These are phyloP conservation scores for Rhizophagus prolifer DNA, from an alignment of 192 early-diverging fungal species.

Conservation along the genomic window DNA sequence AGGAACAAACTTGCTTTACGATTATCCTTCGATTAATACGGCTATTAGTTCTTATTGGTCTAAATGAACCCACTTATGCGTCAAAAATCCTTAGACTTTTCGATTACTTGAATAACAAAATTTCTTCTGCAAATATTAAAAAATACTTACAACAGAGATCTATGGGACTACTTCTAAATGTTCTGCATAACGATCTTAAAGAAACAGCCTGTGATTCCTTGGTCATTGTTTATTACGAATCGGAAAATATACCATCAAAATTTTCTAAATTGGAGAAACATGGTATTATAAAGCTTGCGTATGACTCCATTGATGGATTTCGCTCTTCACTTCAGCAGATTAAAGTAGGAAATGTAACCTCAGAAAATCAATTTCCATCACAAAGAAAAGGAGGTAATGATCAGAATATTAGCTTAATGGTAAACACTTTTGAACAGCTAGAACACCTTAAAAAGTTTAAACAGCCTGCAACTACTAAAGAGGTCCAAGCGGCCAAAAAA, in stretches of 20 bases:
- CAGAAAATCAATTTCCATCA: not conserved
- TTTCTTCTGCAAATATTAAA: not conserved
- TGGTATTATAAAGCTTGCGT: not conserved
- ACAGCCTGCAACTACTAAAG: not conserved
- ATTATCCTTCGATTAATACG: slow-evolving; percentile 17
- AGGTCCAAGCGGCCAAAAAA: slow-evolving; percentile 5
- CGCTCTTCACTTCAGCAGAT: not conserved
- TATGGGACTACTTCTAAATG: not conserved
- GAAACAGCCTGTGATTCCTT: not conserved
- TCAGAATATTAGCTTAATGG: not conserved
- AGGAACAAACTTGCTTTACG: not conserved
- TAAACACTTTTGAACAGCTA: too few species aligned
- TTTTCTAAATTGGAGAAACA: not conserved
- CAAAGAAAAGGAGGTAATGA: not conserved
- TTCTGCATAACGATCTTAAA: not conserved
- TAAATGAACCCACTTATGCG: slow-evolving; percentile 9
- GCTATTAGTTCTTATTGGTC: slow-evolving; percentile 1
- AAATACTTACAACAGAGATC: not conserved
- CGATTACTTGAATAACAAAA: not conserved
- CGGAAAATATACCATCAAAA: not conserved
- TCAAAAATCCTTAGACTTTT: not conserved
- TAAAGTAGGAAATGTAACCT: not conserved
- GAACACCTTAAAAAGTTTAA: too few species aligned
- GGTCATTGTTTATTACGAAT: not conserved
- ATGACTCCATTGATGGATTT: not conserved